Conservation (phyloP, 1,139 yeast species). For the Geotrichum reessii region DNA sequence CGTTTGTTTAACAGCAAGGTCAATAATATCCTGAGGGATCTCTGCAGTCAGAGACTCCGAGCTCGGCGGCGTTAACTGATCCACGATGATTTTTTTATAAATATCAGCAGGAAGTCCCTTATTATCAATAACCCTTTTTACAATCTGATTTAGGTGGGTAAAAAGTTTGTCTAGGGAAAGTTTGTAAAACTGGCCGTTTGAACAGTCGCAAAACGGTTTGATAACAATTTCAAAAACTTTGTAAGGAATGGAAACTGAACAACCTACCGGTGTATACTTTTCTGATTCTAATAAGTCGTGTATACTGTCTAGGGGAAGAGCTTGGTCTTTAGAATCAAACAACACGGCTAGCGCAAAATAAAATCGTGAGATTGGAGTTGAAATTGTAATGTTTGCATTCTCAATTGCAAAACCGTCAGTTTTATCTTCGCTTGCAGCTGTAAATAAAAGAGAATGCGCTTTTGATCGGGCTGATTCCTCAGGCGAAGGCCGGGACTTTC, state of each 20-base stretch:
- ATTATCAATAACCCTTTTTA: conserved; percentile 19
- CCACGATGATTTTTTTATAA: conserved; percentile 15
- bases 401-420: conserved; percentile 17
- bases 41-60: conserved; percentile 26
- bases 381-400: conserved; percentile 29
- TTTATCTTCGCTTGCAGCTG: not conserved
- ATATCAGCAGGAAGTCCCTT: conserved; percentile 22
- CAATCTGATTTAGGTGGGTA: conserved; percentile 22
- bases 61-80: conserved; percentile 22
- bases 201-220: conserved; percentile 6
- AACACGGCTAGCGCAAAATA: conserved; percentile 31
- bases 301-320: conserved; percentile 32
- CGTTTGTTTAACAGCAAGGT: conserved; percentile 25
- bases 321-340: conserved; percentile 21
- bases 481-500: conserved; percentile 10
- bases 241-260: conserved; percentile 4
- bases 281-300: conserved; percentile 27
- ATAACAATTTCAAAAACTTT: conserved; percentile 1
- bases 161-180: conserved; percentile 24
- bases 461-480: conserved; percentile 5
- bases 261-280: conserved; percentile 1
- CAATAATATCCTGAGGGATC: conserved; percentile 26
- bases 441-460: conserved; percentile 9
- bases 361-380: conserved; percentile 33
- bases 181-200: conserved; percentile 19